Evolutionary conservation across 768 basidiomycete genomes (phyloP), one percentile per base, ranked within the genome.

Genomic region (Jaapia argillacea): DNA sequence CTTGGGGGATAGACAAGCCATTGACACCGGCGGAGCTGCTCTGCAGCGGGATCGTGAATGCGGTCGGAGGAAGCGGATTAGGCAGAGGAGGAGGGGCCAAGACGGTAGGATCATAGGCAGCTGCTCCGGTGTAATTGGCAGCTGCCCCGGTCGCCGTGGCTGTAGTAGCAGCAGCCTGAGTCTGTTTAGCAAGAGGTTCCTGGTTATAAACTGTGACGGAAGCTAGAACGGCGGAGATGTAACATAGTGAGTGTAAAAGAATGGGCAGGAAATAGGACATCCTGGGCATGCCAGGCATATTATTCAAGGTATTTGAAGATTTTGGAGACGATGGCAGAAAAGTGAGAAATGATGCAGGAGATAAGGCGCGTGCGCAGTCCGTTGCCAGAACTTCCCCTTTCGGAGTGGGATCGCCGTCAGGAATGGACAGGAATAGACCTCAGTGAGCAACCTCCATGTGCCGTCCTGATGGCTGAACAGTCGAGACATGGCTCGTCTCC

Each of bases 1-100:
- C 54, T 43, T 68, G 64, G 3, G 58, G 55, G 40, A 71, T 69
- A 1, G 68, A 68, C 27, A 77, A 49, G 4, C 59, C 62, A 4
- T 47, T 41, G 36, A 62, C 47, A 7, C 25, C 49, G 36, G 47
- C 54, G 1, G 43, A 52, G 23, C 31, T 42, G 36, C 25, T 38
- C 38, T 42, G 55, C 0, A 65, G 44, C n/a, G 47, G 26, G 36
- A 59, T 43, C 36, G 56, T 44, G 44, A 59, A 55, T 37, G 54
- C 16, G 16, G 53, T 51, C 21, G 51, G 31, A 13, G 55, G 46
- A 23, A 43, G 16, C 18, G 59, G 41, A 43, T 51, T 35, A 22
- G 60, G 52, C 5, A 59, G 28, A 6, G 61, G 49, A 10, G 66
- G 66, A 4, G 60, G 47, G n/a, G 46, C 49, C 20, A 66, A 43